A percentile compares a stretch with the other conserved stretches of the same genome.
phyloP scores from a whole-genome alignment of 2,329 filamentous ascomycete species.

The Scedosporium minutisporum region DNA sequence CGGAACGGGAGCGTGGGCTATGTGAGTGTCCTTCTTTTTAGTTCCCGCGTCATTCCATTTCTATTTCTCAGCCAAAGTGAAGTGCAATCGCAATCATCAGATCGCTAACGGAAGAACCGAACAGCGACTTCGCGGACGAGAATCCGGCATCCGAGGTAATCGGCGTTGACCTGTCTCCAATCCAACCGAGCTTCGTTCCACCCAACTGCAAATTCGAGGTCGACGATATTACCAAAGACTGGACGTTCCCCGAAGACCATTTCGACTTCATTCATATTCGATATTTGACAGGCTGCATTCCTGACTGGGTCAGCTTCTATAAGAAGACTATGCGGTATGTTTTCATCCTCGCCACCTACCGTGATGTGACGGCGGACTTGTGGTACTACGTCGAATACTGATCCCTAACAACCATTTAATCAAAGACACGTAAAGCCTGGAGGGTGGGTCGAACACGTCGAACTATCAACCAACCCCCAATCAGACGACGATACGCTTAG shows the following conservation, averaged over 20 bases:
- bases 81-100: no score
- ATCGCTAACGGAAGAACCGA: neutral
- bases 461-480: constrained; percentile 6
- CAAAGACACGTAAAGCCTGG: constrained; percentile 26
- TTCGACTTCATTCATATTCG: constrained; percentile 22
- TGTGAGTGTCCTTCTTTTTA: constrained; percentile 8
- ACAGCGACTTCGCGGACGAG: constrained; percentile 33
- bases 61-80: no score
- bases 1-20: constrained; percentile 49
- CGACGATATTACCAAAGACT: constrained; percentile 49
- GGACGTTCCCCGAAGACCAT: constrained; percentile 30
- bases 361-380: neutral
- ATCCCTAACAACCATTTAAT: constrained; percentile 11
- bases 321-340: constrained; percentile 29
- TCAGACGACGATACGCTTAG: constrained; percentile 17
- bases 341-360: constrained; percentile 28
- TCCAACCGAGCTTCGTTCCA: constrained; percentile 48
- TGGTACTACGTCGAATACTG: neutral
- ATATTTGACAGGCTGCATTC: constrained; percentile 16
- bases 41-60: no score
- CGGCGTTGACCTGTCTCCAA: constrained; percentile 48
- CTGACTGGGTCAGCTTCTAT: constrained; percentile 23
- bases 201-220: constrained; percentile 56
- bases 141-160: constrained; percentile 24
- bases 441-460: constrained; percentile 19